Percentiles rank a stretch among this genome's conserved stretches.
Evolutionary conservation across 495 filamentous ascomycete species (phyloP).

Genomic region (Trichoderma erinaceum): DNA sequence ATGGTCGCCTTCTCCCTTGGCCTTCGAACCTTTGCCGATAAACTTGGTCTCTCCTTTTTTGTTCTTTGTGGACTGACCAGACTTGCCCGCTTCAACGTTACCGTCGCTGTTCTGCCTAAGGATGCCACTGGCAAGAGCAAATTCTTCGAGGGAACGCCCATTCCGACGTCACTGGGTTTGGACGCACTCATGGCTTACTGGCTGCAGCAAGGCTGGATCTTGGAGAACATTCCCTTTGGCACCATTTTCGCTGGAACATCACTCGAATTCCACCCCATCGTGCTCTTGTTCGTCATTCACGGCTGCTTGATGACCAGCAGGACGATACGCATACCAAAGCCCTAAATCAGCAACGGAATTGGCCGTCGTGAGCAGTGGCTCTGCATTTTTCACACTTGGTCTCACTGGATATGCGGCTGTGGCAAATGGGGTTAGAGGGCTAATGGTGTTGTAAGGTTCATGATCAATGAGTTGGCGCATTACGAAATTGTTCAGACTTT

Average conservation of each 20-base stretch:
- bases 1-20: constrained; percentile 83
- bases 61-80: constrained; percentile 93
- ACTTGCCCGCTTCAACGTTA: constrained; percentile 95
- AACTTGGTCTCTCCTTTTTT: constrained; percentile 79
- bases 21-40: constrained; percentile 78
- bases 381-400: background rate
- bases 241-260: constrained; percentile 55
- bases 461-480: constrained; percentile 3
- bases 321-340: constrained; percentile 94
- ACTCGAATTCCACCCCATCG: constrained; percentile 84
- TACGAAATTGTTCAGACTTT: background rate
- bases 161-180: constrained; percentile 79
- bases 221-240: constrained; percentile 69
- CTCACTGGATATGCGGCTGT: constrained; percentile 8
- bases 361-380: background rate
- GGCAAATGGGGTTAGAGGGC: constrained; percentile 2
- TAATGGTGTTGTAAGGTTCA: constrained; percentile 6
- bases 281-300: constrained; percentile 70
- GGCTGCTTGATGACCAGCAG: constrained; percentile 93
- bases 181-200: constrained; percentile 85
- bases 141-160: constrained; percentile 96
- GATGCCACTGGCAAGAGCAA: constrained; percentile 82
- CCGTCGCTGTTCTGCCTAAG: constrained; percentile 78
- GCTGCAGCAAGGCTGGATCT: constrained; percentile 71
- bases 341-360: constrained; percentile 35